Conservation (phyloP, 2,329 filamentous ascomycete genomes). For the Cadophora sp. region DNA sequence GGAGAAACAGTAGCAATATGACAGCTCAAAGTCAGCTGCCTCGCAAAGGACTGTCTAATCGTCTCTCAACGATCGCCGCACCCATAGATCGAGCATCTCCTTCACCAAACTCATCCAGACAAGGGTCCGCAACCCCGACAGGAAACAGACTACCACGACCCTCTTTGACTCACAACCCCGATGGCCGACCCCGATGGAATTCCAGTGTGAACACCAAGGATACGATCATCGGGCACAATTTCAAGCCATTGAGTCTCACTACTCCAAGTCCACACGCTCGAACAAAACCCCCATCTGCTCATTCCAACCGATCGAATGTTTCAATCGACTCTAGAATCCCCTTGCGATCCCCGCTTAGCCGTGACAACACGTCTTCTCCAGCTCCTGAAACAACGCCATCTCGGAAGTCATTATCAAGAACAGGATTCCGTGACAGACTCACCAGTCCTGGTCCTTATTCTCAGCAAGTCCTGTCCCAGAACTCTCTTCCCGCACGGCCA, state of each 20-base stretch:
- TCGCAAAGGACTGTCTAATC: constrained; percentile 45
- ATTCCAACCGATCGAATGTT: constrained; percentile 34
- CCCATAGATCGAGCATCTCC: constrained; percentile 49
- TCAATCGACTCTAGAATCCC: constrained; percentile 44
- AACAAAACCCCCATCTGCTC: constrained; percentile 34
- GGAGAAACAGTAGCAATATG: constrained; percentile 55
- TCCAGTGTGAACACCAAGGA: constrained; percentile 67
- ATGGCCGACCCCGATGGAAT: constrained; percentile 77
- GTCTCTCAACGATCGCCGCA: constrained; percentile 50
- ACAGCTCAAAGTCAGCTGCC: constrained; percentile 46
- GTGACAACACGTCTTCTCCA: constrained; percentile 42
- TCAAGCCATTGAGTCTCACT: constrained; percentile 66
- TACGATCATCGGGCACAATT: constrained; percentile 72
- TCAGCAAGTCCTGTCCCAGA: constrained; percentile 51
- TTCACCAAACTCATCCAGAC: constrained; percentile 44
- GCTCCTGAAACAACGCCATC: constrained; percentile 40
- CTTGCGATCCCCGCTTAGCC: constrained; percentile 40
- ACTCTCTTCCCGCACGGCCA: constrained; percentile 50
- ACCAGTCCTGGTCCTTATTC: constrained; percentile 58
- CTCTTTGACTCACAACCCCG: constrained; percentile 51
- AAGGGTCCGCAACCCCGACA: constrained; percentile 59
- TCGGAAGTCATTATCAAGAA: constrained; percentile 41
- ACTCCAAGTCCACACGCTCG: constrained; percentile 44
- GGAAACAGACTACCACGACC: constrained; percentile 53
- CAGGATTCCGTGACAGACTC: constrained; percentile 62